phyloP scores from a whole-genome alignment of 495 filamentous ascomycete genomes.

The Parmelia sp. region DNA sequence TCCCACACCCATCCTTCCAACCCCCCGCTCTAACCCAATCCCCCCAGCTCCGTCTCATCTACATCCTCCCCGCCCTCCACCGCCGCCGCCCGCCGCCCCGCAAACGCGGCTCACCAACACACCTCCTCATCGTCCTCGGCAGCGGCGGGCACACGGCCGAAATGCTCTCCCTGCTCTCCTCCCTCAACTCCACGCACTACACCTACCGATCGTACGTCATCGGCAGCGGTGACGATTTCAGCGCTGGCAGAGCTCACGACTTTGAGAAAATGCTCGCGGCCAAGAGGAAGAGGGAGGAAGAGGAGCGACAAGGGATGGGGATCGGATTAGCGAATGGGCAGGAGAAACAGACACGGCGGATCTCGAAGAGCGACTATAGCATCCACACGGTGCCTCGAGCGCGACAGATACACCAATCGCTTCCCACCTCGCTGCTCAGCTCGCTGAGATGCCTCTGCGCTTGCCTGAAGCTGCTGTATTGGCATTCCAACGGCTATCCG shows the following conservation, averaged over 20 bases:
- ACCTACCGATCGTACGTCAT: slow-evolving; percentile 76
- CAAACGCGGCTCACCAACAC: slow-evolving; percentile 40
- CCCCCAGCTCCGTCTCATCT: slow-evolving; percentile 45
- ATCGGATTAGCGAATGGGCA: neutral
- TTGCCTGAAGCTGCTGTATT: slow-evolving; percentile 37
- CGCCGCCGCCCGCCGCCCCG: slow-evolving; percentile 25
- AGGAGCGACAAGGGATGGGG: slow-evolving; percentile 26
- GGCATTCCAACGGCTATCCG: slow-evolving; percentile 41
- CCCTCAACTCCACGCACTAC: slow-evolving; percentile 45
- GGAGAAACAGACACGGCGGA: slow-evolving; percentile 28
- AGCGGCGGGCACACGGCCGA: slow-evolving; percentile 93
- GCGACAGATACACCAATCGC: slow-evolving; percentile 68
- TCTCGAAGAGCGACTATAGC: slow-evolving; percentile 37
- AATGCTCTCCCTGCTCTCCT: slow-evolving; percentile 73
- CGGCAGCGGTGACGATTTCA: slow-evolving; percentile 69
- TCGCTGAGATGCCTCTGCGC: slow-evolving; percentile 52
- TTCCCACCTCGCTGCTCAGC: slow-evolving; percentile 58
- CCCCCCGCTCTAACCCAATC: neutral
- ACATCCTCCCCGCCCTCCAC: slow-evolving; percentile 39
- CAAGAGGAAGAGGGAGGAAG: slow-evolving; percentile 11
- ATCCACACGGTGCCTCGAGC: slow-evolving; percentile 63
- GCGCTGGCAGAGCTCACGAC: slow-evolving; percentile 54
- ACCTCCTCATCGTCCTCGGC: slow-evolving; percentile 77
- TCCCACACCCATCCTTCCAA: neutral
- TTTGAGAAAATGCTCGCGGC: slow-evolving; percentile 46